Percentiles rank a stretch among this genome's conserved stretches.
These are phyloP conservation scores for Lentinula detonsa DNA, from an alignment of 768 basidiomycete species.

Conservation along the genomic window DNA sequence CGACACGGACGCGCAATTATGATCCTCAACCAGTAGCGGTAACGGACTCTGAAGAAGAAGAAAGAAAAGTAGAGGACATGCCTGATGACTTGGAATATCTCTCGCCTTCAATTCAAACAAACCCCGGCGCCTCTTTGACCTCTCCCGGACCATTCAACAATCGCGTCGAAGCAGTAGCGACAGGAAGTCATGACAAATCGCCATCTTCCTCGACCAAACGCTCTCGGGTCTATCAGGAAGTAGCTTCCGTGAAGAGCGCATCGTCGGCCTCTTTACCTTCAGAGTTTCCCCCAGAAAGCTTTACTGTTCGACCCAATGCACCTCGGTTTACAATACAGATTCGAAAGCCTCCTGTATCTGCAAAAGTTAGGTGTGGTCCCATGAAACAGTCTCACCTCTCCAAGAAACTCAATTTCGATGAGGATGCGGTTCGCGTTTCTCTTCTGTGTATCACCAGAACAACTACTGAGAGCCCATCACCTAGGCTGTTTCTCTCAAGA, in stretches of 20 bases:
- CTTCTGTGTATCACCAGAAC: not conserved
- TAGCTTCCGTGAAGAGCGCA: not conserved
- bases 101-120: not conserved
- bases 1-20: not conserved
- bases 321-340: constrained; percentile 35
- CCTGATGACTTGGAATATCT: not conserved
- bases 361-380: constrained; percentile 24
- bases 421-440: constrained; percentile 28
- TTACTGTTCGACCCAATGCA: constrained; percentile 1
- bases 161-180: not conserved
- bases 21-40: not conserved
- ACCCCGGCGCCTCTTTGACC: not conserved
- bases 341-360: constrained; percentile 28
- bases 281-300: not conserved
- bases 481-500: constrained; percentile 12
- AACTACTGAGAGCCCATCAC: not conserved
- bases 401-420: constrained; percentile 21
- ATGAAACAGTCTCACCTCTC: constrained; percentile 21
- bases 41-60: not conserved
- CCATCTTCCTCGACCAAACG: not conserved
- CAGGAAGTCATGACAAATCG: not conserved
- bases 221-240: not conserved
- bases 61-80: not conserved
- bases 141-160: not conserved
- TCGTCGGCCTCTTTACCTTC: not conserved